Evolutionary conservation across 2,329 filamentous ascomycete genomes (phyloP).

Genomic region (Aphanocladium album): DNA sequence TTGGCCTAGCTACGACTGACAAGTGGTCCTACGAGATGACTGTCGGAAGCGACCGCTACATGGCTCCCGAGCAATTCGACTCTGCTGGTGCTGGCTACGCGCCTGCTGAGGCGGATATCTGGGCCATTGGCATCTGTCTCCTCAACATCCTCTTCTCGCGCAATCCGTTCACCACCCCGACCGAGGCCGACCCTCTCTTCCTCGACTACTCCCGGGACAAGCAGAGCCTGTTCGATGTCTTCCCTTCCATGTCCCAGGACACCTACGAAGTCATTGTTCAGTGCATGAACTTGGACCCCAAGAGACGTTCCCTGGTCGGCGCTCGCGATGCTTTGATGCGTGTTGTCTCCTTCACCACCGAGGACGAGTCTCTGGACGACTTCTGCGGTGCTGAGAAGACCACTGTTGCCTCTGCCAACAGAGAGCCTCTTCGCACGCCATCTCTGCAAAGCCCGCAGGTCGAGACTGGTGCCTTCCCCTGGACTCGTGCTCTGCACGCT

Average conservation of each 20-base stretch:
- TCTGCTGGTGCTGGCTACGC: conserved; percentile 83
- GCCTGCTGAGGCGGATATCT: conserved; percentile 88
- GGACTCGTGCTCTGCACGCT: conserved; percentile 83
- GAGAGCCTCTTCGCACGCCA: conserved; percentile 90
- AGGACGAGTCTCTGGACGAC: conserved; percentile 86
- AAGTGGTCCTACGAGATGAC: conserved; percentile 88
- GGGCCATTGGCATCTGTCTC: conserved; percentile 94
- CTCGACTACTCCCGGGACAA: conserved; percentile 89
- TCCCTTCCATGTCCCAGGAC: conserved; percentile 97
- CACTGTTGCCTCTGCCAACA: conserved; percentile 77
- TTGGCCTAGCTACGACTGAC: conserved; percentile 85
- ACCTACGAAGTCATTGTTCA: conserved; percentile 90
- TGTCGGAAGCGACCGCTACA: conserved; percentile 96
- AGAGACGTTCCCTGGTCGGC: conserved; percentile 75
- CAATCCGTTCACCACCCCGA: conserved; percentile 91
- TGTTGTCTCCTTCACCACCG: conserved; percentile 85
- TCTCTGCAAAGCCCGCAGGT: conserved; percentile 85
- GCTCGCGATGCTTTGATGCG: conserved; percentile 74
- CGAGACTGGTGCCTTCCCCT: conserved; percentile 82
- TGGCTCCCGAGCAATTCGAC: conserved; percentile 98
- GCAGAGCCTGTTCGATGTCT: conserved; percentile 95
- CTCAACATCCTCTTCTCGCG: conserved; percentile 95
- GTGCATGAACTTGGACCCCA: conserved; percentile 86
- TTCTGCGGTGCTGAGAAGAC: conserved; percentile 83
- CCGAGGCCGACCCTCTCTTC: conserved; percentile 86